These are phyloP conservation scores for Xylaria acuta DNA, from an alignment of 495 filamentous ascomycete genomes.

Conservation along the genomic window DNA sequence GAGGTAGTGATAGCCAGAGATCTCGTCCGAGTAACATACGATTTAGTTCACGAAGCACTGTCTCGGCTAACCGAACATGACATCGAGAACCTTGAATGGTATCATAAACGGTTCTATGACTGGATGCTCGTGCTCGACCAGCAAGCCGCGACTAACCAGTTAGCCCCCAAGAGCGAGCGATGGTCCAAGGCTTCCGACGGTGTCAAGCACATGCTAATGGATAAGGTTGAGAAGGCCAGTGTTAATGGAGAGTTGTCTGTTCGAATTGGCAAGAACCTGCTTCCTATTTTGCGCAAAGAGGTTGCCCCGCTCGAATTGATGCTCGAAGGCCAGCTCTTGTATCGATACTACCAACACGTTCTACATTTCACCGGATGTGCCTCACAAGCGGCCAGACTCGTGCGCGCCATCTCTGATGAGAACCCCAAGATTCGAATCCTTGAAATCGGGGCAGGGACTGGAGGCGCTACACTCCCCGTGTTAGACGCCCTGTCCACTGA, in stretches of 20 bases:
- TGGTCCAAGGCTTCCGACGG: background rate
- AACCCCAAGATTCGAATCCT: constrained; percentile 42
- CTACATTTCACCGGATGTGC: constrained; percentile 31
- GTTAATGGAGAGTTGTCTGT: background rate
- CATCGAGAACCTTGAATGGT: background rate
- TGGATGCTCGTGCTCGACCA: background rate
- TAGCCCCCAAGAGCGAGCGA: background rate
- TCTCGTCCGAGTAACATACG: background rate
- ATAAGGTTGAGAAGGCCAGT: constrained; percentile 1
- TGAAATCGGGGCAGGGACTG: constrained; percentile 54
- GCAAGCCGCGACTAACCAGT: background rate
- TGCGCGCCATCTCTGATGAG: constrained; percentile 36
- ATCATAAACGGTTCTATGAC: constrained; percentile 6
- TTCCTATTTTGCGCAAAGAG: constrained; percentile 44
- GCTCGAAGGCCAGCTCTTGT: constrained; percentile 47
- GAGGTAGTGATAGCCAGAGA: background rate
- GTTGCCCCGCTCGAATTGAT: constrained; percentile 46
- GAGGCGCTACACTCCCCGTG: constrained; percentile 29
- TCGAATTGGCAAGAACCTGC: constrained; percentile 42
- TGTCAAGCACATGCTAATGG: background rate
- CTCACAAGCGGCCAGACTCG: constrained; percentile 22
- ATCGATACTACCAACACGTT: constrained; percentile 25
- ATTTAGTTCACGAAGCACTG: background rate
- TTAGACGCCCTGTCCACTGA: constrained; percentile 23
- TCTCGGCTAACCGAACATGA: background rate